Base-by-base conservation (phyloP, 2,329 filamentous ascomycete genomes). In the Clarireedia homoeocarpa region DNA sequence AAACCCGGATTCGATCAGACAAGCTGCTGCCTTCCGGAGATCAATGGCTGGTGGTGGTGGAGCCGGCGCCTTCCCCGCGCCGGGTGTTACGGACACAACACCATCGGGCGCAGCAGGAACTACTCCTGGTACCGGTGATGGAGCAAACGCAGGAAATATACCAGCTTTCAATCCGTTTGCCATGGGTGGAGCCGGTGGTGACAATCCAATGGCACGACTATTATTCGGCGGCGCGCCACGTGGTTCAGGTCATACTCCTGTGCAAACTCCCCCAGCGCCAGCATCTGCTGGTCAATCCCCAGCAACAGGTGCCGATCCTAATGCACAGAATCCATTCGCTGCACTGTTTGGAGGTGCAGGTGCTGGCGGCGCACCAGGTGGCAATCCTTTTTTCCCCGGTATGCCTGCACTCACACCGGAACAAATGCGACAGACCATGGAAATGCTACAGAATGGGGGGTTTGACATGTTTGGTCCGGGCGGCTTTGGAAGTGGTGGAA, bases 41-140 rank as follows among this genome's bases (percentile, higher is more conserved):
- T 81, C 85, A 74, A 78, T 86, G 73, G 79, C 49, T 38, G 65
- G 75, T 46, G 80, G 78, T 55, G 75, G 75, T 50, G 77, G 72
- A 58, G 75, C 73, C 44, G 75, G 73, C 44, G 77, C 82, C 5
- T 97, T 99, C 69, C 91, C 94, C 12, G 92, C 92, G 50, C 94
- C 94, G 2, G 94, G 94, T 7, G 85, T 87, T 20, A 97, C 92
- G 38, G 91, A 96, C 71, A 95, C 84, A 30, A 95, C 91, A 3
- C 85, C 82, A 1, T 67, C 67, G 58, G 63, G 71, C 66, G 71
- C 65, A 46, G 64, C 69, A 44, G 63, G 69, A 38, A 65, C 62
- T 20, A 67, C 63, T 38, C 65, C 66, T 23, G 56, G 55, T 15
- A 51, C 47, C 38, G 58, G 57, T 17, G 14, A 2, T 15, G 17